Base-by-base conservation (phyloP, 2,329 filamentous ascomycete species). In the Remersonia thermophila region DNA sequence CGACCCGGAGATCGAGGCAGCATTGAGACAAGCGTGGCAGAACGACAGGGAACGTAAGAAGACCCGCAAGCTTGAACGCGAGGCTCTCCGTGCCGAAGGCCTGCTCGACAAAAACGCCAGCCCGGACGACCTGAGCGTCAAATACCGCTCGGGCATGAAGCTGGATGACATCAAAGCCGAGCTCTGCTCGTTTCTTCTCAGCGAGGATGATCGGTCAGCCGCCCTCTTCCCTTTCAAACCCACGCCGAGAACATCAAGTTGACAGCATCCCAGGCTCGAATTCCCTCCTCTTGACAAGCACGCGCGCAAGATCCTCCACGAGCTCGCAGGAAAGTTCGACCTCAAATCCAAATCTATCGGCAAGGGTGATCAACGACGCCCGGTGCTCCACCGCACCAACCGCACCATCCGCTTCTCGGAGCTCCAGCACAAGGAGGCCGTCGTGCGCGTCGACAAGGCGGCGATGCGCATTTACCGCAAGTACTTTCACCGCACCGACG, bases 311-410 rank as follows among this genome's bases (percentile, higher is more conserved):
- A 62, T 77, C 5, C 68, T 96, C 13, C 91, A 98, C 55, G 73
- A 84, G 40, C 58, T 94, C 27, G 85, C 84, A 10, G 73, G 73
- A 49, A 69, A 70, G 27, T 74, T 95, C 53, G 77, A 76, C 12
- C 62, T 96, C 41, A 89, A 80, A 45, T 94, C 87, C 3, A 84
- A 87, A 52, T 95, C 87, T 0, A 71, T 73, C 14, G 89, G 89
- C 2, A 71, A 71, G 33, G 85, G 80, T 7, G 69, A 72, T 15
- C 70, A 74, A 33, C 77, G 91, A 18, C 84, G 83, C 46, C 82
- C 86, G 0, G 69, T 83, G 1, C 67, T 96, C 2, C 78, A 79
- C 44, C 85, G 87, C 50, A 89, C 82, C 0, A 63, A 64, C 3
- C 66, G 68, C 15, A 94, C 86, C 0, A 54, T 67, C 0, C 58